Base-by-base conservation (phyloP, 139 green algal genomes). In the Diplosphaera chodatii region DNA sequence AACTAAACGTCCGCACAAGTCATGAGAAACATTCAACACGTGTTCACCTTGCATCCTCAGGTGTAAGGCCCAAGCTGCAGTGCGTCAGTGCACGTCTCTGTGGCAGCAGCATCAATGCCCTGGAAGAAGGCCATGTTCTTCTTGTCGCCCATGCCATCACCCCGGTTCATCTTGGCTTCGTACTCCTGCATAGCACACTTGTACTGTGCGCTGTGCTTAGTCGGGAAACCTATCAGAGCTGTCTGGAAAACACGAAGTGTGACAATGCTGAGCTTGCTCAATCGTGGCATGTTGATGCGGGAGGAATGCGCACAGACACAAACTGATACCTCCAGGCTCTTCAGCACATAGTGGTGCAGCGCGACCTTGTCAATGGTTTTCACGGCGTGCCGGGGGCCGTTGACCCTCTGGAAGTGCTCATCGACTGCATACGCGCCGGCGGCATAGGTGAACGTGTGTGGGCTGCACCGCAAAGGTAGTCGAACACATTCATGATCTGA, bases 291-390 rank as follows among this genome's bases (percentile, higher is more conserved):
- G 37, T 25, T 59, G 13, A n/a, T n/a, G n/a, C n/a, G n/a, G n/a
- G n/a, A n/a, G n/a, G n/a, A n/a, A n/a, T n/a, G n/a, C n/a, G n/a
- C n/a, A n/a, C n/a, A n/a, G n/a, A n/a, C n/a, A n/a, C n/a, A n/a
- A n/a, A n/a, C n/a, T n/a, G n/a, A n/a, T n/a, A 59, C 48, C 48
- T 59, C 48, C 48, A n/a, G 10, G 16, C 20, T 33, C 63, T 68
- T 68, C 27, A 68, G 63, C 63, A 68, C 63, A 16, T 68, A 68
- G 63, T 68, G 63, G 31, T 68, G 63, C 27, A 40, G 6, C 27
- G 18, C 63, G 8, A 68, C n/a, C 63, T 68, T 68, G 63, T 25
- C 10, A 1, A 27, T 4, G 8, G 27, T 25, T 2, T 6, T 31
- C 1, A 10, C 31, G 20, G 30, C 3, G 63, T 10, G 25, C 28